Conservation (phyloP, 768 basidiomycete species). For the Kwoniella botswanensis region DNA sequence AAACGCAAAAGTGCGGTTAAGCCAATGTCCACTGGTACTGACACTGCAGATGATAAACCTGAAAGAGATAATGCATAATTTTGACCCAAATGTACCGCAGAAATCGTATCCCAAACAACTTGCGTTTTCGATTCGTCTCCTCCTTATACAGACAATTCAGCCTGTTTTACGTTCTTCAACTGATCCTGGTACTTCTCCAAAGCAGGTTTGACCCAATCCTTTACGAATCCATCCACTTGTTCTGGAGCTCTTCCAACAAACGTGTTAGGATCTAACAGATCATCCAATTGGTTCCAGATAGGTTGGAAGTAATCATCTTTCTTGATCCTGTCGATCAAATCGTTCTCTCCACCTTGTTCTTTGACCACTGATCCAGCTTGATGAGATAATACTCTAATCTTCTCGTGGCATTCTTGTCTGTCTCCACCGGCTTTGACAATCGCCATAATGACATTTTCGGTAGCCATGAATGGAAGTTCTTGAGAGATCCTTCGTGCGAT, state of each 20-base stretch:
- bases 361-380: constrained; percentile 94
- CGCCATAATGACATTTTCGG: constrained; percentile 99
- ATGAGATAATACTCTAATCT: constrained; percentile 91
- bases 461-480: constrained; percentile 99
- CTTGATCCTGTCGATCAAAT: constrained; percentile 85
- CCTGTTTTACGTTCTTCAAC: constrained; percentile 57
- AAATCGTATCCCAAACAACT: not conserved
- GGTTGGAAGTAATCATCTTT: constrained; percentile 85
- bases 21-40: not conserved
- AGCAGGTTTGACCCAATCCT: constrained; percentile 85
- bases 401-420: constrained; percentile 95
- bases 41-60: not conserved
- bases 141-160: constrained; percentile 59
- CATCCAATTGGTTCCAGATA: constrained; percentile 78
- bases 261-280: constrained; percentile 78
- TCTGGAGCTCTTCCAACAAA: constrained; percentile 94
- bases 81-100: not conserved
- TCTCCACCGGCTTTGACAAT: constrained; percentile 92
- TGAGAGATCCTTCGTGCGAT: constrained; percentile 89
- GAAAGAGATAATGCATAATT: not conserved
- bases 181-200: constrained; percentile 61
- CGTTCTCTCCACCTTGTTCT: constrained; percentile 90
- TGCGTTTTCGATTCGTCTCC: not conserved
- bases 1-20: not conserved
- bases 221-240: constrained; percentile 87